Percentiles rank a stretch among this genome's conserved stretches.
phyloP scores from a whole-genome alignment of 352 stramenopile genomes.

The Pythium apleroticum region DNA sequence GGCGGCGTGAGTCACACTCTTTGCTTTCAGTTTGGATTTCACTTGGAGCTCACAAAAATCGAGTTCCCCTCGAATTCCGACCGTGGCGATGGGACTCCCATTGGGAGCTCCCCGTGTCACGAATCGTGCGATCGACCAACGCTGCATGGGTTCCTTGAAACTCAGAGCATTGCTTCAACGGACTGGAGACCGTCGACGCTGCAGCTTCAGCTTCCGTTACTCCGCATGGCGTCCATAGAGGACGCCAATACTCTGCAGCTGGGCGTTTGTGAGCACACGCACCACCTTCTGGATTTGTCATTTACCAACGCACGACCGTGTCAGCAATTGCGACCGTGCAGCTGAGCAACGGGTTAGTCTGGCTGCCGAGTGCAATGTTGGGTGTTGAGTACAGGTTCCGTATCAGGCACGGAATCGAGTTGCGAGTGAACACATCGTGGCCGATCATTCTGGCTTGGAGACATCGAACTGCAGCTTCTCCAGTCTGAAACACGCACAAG shows the following conservation, averaged over 20 bases:
- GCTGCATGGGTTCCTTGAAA: not conserved
- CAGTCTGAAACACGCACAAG: conserved; percentile 2
- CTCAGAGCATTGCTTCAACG: not conserved
- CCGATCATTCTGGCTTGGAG: not conserved
- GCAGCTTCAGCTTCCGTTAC: conserved; percentile 1
- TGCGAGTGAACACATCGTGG: not conserved
- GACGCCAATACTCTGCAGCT: not conserved
- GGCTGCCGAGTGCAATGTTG: too few relatives aligned
- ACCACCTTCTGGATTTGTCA: not conserved
- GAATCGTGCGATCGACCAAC: not conserved
- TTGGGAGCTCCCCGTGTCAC: too few relatives aligned
- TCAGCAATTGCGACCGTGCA: not conserved
- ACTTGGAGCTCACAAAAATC: not conserved
- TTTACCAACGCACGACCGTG: not conserved
- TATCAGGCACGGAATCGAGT: too few relatives aligned
- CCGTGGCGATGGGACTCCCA: not conserved
- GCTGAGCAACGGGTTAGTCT: not conserved
- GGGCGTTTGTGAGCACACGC: not conserved
- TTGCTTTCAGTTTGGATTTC: not conserved
- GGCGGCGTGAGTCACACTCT: not conserved
- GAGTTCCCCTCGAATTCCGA: not conserved
- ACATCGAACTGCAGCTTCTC: not conserved
- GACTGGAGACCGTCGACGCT: not conserved
- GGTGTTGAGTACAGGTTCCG: too few relatives aligned
- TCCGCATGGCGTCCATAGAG: not conserved